A percentile compares a stretch with the other conserved stretches of the same genome.
phyloP scores from a whole-genome alignment of 768 basidiomycete genomes.

The Macrocybe gigantea region DNA sequence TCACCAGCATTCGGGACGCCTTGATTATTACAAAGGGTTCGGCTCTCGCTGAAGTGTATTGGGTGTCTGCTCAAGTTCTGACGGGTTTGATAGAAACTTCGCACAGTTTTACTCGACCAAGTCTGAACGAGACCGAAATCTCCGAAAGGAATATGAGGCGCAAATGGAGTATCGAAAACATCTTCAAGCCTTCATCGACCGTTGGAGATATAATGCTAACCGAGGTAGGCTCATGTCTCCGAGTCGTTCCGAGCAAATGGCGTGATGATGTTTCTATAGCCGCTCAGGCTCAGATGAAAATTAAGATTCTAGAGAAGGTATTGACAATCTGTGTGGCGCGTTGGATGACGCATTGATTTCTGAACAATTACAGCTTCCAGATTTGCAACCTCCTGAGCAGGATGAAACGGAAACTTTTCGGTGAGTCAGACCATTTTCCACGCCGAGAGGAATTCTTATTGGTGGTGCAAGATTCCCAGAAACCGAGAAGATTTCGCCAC shows the following conservation, averaged over 20 bases:
- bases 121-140: slow-evolving; percentile 86
- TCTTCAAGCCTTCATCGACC: slow-evolving; percentile 95
- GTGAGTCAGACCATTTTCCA: slow-evolving; percentile 25
- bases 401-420: slow-evolving; percentile 94
- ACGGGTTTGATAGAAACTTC: slow-evolving; percentile 64
- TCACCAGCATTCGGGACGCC: slow-evolving; percentile 87
- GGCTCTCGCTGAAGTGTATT: slow-evolving; percentile 5
- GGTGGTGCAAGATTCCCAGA: slow-evolving; percentile 70
- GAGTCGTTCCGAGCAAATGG: neutral
- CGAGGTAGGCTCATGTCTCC: slow-evolving; percentile 42
- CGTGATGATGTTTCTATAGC: slow-evolving; percentile 34
- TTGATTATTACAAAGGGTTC: slow-evolving; percentile 97
- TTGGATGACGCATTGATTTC: neutral
- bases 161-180: slow-evolving; percentile 95
- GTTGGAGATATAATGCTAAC: slow-evolving; percentile 98
- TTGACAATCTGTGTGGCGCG: neutral
- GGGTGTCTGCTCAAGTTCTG: neutral
- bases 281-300: slow-evolving; percentile 79
- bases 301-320: slow-evolving; percentile 73
- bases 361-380: slow-evolving; percentile 59
- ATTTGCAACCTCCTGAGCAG: slow-evolving; percentile 85
- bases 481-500: slow-evolving; percentile 95
- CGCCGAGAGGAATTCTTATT: neutral
- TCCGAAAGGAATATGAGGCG: slow-evolving; percentile 92
- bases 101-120: slow-evolving; percentile 99